These are phyloP conservation scores for Pseudozyma pruni DNA, from an alignment of 1,284 basidiomycete species.

Conservation along the genomic window DNA sequence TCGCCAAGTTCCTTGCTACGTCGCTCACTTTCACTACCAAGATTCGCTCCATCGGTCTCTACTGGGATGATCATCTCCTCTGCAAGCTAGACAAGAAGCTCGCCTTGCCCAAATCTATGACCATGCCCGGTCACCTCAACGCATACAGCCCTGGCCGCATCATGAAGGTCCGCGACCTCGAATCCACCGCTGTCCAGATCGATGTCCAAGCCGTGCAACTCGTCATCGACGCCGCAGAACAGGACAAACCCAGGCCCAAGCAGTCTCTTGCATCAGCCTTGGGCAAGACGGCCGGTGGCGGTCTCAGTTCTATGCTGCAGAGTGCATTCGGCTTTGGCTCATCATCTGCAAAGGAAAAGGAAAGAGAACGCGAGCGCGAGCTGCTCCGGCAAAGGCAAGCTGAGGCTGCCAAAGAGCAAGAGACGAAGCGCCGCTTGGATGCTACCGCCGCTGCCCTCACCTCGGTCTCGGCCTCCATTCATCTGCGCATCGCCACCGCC, in stretches of 20 bases:
- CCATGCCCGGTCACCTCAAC: conserved; percentile 73
- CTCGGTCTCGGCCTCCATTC: conserved; percentile 73
- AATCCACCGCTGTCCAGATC: conserved; percentile 80
- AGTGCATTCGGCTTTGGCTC: conserved; percentile 67
- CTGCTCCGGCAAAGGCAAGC: conserved; percentile 22
- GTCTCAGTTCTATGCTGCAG: conserved; percentile 67
- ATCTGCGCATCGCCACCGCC: conserved; percentile 84
- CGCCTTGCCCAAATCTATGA: conserved; percentile 73
- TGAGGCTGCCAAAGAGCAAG: conserved; percentile 20
- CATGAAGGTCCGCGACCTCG: conserved; percentile 78
- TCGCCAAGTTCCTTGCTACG: conserved; percentile 88
- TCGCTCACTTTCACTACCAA: conserved; percentile 93
- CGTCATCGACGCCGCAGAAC: conserved; percentile 77
- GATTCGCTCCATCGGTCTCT: conserved; percentile 76
- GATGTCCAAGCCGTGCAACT: conserved; percentile 84
- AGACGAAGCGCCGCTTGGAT: conserved; percentile 16
- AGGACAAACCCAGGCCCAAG: conserved; percentile 72
- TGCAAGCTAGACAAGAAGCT: conserved; percentile 79
- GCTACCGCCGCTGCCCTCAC: conserved; percentile 42
- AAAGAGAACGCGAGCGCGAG: conserved; percentile 35
- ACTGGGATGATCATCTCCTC: conserved; percentile 78
- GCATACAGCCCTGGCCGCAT: conserved; percentile 70
- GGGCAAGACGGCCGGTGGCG: conserved; percentile 61
- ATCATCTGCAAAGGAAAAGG: conserved; percentile 44
- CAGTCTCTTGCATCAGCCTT: conserved; percentile 53